Evolutionary conservation across 2,329 filamentous ascomycete species (phyloP).

Genomic region (Knoxdaviesia capensis): DNA sequence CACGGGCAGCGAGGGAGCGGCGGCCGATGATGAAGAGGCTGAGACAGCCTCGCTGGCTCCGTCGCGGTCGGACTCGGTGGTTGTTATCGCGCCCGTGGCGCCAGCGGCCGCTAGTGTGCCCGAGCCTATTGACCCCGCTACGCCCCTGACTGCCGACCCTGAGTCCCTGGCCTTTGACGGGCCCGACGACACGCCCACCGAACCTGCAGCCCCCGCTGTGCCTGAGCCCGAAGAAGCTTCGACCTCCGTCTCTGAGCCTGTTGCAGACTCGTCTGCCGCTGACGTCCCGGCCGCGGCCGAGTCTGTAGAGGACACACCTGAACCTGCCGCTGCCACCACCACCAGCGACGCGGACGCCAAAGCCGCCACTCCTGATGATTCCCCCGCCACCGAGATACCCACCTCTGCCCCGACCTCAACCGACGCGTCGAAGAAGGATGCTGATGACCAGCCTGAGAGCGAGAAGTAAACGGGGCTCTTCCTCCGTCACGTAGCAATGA

Average conservation of each 20-base stretch:
- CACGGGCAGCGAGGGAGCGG: slow-evolving; percentile 3
- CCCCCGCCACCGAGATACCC: background rate
- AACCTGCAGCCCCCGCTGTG: background rate
- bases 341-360: background rate
- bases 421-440: too few relatives aligned
- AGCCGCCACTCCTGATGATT: background rate
- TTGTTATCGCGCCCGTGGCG: too few relatives aligned
- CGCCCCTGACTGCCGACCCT: too few relatives aligned
- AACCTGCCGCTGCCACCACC: background rate
- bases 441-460: too few relatives aligned
- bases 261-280: background rate
- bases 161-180: too few relatives aligned
- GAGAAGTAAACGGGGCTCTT: too few relatives aligned
- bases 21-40: background rate
- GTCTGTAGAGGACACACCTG: background rate
- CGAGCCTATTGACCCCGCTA: too few relatives aligned
- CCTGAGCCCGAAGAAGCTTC: background rate
- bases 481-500: too few relatives aligned
- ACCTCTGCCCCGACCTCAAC: too few relatives aligned
- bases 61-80: too few relatives aligned
- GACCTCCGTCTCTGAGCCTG: background rate
- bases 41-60: background rate
- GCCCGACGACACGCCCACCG: too few relatives aligned
- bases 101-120: too few relatives aligned
- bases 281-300: background rate